Percentiles rank a stretch among this genome's conserved stretches.
These are phyloP conservation scores for Lignosus rhinocerotis DNA, from an alignment of 1,284 basidiomycete species.

Conservation along the genomic window DNA sequence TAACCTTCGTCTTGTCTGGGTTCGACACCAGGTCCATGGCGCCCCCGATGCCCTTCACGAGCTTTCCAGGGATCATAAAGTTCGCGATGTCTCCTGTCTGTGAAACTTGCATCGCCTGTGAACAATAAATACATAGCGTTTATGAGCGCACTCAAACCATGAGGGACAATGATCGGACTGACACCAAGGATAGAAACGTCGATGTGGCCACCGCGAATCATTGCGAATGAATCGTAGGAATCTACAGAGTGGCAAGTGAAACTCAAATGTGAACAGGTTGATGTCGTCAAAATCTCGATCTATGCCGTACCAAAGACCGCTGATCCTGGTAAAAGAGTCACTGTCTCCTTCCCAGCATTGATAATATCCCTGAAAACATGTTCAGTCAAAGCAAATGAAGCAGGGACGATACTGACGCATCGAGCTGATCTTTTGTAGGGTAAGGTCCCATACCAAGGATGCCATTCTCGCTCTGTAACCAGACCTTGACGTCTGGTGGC, in stretches of 20 bases:
- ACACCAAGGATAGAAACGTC: constrained; percentile 87
- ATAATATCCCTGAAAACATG: constrained; percentile 71
- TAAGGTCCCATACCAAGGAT: constrained; percentile 96
- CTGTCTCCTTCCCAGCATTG: constrained; percentile 96
- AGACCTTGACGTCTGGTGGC: constrained; percentile 79
- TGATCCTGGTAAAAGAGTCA: constrained; percentile 90
- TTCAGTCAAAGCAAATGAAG: constrained; percentile 2
- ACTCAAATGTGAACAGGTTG: not conserved
- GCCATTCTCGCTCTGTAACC: constrained; percentile 95
- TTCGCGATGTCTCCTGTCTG: constrained; percentile 94
- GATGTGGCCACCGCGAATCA: constrained; percentile 96
- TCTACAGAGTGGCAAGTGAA: constrained; percentile 50
- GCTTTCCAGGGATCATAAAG: constrained; percentile 96
- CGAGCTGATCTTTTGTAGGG: constrained; percentile 84
- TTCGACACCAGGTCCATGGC: constrained; percentile 98
- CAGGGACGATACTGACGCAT: constrained; percentile 65
- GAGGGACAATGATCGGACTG: constrained; percentile 23
- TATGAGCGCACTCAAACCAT: constrained; percentile 11
- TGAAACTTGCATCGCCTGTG: constrained; percentile 91
- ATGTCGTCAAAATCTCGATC: constrained; percentile 9
- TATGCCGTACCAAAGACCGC: constrained; percentile 75
- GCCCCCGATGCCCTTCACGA: constrained; percentile 94
- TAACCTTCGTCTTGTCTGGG: constrained; percentile 89
- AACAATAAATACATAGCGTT: constrained; percentile 11
- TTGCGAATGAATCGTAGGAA: constrained; percentile 90